Percentiles rank a stretch among this genome's conserved stretches.
Conservation (phyloP, 2,329 filamentous ascomycete species). For the Chrysosporium keratinophilum region DNA sequence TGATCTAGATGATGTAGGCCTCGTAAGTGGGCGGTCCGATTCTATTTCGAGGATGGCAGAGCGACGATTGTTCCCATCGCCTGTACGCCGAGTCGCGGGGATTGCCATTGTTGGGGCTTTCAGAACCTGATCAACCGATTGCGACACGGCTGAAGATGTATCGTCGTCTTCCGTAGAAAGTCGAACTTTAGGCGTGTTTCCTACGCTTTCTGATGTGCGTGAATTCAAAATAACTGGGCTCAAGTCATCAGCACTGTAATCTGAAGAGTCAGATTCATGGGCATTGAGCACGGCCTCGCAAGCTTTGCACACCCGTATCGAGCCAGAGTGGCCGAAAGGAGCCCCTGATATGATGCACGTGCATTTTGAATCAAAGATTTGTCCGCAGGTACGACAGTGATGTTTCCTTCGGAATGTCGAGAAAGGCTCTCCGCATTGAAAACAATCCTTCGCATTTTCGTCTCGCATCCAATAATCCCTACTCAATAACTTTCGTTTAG, state of each 20-base stretch:
- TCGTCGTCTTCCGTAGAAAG: conserved; percentile 40
- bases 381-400: conserved; percentile 89
- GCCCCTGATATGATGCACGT: conserved; percentile 82
- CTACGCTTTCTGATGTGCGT: conserved; percentile 49
- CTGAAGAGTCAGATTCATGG: conserved; percentile 81
- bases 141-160: conserved; percentile 37
- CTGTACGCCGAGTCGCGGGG: conserved; percentile 53
- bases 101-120: conserved; percentile 54
- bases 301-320: conserved; percentile 80
- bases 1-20: conserved; percentile 90
- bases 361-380: conserved; percentile 95
- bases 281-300: conserved; percentile 87
- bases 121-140: conserved; percentile 38
- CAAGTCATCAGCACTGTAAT: conserved; percentile 64
- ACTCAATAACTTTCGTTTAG: conserved; percentile 78
- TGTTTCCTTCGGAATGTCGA: conserved; percentile 92
- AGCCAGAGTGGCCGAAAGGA: conserved; percentile 75
- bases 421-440: conserved; percentile 80
- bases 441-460: conserved; percentile 95
- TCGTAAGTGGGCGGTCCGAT: conserved; percentile 60
- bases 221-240: conserved; percentile 56
- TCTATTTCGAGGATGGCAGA: conserved; percentile 89
- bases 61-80: conserved; percentile 68
- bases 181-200: conserved; percentile 32
- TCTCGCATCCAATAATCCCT: conserved; percentile 99